phyloP scores from a whole-genome alignment of 2,329 filamentous ascomycete genomes.

The Grosmannia penicillata region DNA sequence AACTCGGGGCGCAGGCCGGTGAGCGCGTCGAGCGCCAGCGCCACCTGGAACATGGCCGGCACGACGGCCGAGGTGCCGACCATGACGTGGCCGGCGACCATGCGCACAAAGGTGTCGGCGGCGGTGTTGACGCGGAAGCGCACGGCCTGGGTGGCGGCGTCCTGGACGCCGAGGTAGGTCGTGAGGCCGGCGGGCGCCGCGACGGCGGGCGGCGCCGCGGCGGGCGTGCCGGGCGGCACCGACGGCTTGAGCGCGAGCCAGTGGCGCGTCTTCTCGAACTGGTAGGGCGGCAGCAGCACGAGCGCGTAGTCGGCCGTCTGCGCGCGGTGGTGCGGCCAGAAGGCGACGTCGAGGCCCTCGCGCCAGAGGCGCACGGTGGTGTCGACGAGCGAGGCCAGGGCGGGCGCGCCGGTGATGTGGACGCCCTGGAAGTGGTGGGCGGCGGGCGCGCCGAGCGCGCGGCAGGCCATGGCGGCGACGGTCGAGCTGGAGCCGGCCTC shows the following conservation, averaged over 20 bases:
- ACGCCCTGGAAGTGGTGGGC: conserved; percentile 13
- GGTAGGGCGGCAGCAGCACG: conserved; percentile 22
- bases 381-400: conserved; percentile 11
- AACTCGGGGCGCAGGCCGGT: conserved; percentile 13
- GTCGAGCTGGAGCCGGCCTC: conserved; percentile 27
- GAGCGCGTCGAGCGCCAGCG: conserved; percentile 18
- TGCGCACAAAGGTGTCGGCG: conserved; percentile 17
- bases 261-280: conserved; percentile 22
- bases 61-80: conserved; percentile 21
- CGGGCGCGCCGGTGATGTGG: conserved; percentile 11
- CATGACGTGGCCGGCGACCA: conserved; percentile 23
- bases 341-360: conserved; percentile 17
- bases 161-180: conserved; percentile 9
- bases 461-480: conserved; percentile 18
- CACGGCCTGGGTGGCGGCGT: conserved; percentile 7
- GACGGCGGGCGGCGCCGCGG: too few species aligned
- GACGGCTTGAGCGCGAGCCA: conserved; percentile 17
- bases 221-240: neutral
- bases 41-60: conserved; percentile 22
- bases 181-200: conserved; percentile 2
- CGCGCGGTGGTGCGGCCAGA: conserved; percentile 20
- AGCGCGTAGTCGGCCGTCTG: conserved; percentile 14
- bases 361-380: conserved; percentile 23
- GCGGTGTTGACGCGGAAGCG: conserved; percentile 27
- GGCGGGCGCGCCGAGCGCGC: conserved; percentile 10